A percentile compares a stretch with the other conserved stretches of the same genome.
These are phyloP conservation scores for Botrytis galanthina DNA, from an alignment of 2,329 filamentous ascomycete genomes.

Conservation along the genomic window DNA sequence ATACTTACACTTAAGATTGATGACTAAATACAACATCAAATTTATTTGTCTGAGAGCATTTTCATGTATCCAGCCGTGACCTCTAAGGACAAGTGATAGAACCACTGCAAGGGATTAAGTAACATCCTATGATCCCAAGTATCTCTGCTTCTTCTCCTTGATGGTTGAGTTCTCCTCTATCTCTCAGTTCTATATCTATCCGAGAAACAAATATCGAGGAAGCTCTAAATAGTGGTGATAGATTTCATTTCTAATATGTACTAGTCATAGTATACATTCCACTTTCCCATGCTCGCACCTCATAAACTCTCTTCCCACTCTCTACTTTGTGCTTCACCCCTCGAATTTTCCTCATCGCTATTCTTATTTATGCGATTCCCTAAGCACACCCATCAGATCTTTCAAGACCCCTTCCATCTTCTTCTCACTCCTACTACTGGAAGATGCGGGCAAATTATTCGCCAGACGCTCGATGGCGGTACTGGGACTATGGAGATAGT, in stretches of 20 bases:
- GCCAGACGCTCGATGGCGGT: background rate
- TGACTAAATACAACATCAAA: too few relatives aligned
- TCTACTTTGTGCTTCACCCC: background rate
- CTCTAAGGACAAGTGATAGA: too few relatives aligned
- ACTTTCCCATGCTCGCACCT: background rate
- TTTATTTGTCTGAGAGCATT: too few relatives aligned
- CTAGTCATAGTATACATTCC: background rate
- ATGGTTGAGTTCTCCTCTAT: background rate
- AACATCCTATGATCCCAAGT: background rate
- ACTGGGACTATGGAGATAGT: background rate
- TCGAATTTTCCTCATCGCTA: background rate
- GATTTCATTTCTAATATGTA: background rate
- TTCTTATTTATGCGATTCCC: background rate
- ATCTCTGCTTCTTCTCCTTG: background rate
- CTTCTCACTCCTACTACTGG: background rate
- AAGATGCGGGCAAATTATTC: background rate
- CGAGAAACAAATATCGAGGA: accelerated
- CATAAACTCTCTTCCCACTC: background rate
- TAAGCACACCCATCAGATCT: background rate
- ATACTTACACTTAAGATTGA: background rate
- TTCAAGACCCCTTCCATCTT: background rate
- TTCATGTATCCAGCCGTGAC: too few relatives aligned
- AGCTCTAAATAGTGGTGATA: background rate
- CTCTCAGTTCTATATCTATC: background rate
- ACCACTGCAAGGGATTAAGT: background rate